phyloP scores from a whole-genome alignment of 1,284 basidiomycete genomes.

The Cryptococcus jaspeensis region DNA sequence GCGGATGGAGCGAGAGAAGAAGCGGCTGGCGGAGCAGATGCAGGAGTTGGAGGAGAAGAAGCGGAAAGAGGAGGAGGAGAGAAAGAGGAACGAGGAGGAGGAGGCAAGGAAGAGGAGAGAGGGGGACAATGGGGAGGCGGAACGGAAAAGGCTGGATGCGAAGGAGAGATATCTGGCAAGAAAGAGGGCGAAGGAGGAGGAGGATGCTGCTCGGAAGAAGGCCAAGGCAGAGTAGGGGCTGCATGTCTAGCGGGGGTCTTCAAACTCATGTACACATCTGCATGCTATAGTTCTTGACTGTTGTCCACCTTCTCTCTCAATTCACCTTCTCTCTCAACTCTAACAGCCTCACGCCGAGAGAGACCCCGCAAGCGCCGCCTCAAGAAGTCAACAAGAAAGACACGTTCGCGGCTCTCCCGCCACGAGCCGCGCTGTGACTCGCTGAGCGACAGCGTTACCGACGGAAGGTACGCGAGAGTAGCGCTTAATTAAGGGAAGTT shows the following conservation, averaged over 20 bases:
- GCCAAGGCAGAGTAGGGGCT: slow-evolving; percentile 16
- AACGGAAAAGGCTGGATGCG: slow-evolving; percentile 68
- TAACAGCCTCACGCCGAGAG: no score
- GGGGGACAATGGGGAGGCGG: slow-evolving; percentile 57
- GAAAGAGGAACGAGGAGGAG: slow-evolving; percentile 55
- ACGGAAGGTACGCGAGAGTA: no score
- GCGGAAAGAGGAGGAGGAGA: slow-evolving; percentile 57
- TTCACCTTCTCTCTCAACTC: no score
- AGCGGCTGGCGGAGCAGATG: slow-evolving; percentile 71
- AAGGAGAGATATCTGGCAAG: slow-evolving; percentile 72
- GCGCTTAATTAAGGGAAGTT: no score
- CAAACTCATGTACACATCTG: neutral
- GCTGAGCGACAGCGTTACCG: no score
- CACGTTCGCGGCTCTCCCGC: neutral
- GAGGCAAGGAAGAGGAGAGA: slow-evolving; percentile 53
- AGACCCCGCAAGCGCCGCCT: no score
- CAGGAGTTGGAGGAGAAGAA: slow-evolving; percentile 64
- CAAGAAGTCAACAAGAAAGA: neutral
- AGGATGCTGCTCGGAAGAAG: slow-evolving; percentile 22
- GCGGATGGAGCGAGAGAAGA: slow-evolving; percentile 72
- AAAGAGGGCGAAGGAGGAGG: slow-evolving; percentile 71
- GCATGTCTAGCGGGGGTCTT: neutral
- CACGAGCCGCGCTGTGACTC: no score
- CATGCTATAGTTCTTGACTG: no score
- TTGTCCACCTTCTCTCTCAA: no score